Base-by-base conservation (phyloP, 305 asterid genomes). In the Solanum hybrid region DNA sequence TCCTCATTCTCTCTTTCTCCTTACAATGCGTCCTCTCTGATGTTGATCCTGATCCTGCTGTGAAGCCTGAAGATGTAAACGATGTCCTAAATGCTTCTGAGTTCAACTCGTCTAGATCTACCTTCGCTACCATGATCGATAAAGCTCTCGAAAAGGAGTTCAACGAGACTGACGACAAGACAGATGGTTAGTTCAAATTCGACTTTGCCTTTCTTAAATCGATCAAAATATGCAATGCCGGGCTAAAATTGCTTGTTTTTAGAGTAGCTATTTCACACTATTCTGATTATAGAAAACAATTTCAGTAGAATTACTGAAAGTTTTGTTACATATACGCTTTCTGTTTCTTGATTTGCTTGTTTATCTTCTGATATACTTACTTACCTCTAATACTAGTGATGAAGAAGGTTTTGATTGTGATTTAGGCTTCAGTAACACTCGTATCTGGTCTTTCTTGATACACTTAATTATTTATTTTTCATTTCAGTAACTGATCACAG, bases 81-180 rank as follows among this genome's bases (percentile, higher is more conserved):
- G 86, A 31, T 89, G 91, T 32, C 88, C 86, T 57, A 27, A 91
- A 92, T 79, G 93, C 68, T 34, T 91, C 89, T 89, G 89, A 73
- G 11, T 91, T 90, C 77, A 94, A 86, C 89, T 89, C 92, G 84
- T 91, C 95, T 75, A 88, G 86, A 88, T 85, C 92, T 26, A 92
- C 93, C 89, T 84, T 95, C 17, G 97, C 96, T 36, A 95, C 93
- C 79, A 93, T 95, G 88, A 89, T 96, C 87, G 97, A 94, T 89
- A 91, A 94, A 90, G 98, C 97, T 78, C 93, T 95, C 91, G 95
- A 94, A 86, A 95, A 95, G 88, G 98, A 96, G 95, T 96, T 96
- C 92, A 95, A 94, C 79, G 98, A 95, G 89, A 95, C 96, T 79
- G 94, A 95, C 76, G 97, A 96, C 88, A 93, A 92, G 89, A 51